These are phyloP conservation scores for Cucurbita moschata DNA, from an alignment of 306 rosid species.

Conservation along the genomic window DNA sequence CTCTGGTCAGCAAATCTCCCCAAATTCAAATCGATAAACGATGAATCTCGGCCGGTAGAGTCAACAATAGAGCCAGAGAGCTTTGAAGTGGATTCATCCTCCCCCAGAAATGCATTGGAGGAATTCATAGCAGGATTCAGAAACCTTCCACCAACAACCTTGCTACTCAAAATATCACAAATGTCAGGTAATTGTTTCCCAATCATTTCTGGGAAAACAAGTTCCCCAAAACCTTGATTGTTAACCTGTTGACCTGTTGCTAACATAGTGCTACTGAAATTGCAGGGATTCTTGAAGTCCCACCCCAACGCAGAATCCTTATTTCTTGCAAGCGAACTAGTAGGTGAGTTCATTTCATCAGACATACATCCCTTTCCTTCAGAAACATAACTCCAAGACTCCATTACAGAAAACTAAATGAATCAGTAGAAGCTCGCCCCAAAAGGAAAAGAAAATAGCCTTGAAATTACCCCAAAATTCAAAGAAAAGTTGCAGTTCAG, in stretches of 20 bases:
- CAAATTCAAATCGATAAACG: constrained; percentile 68
- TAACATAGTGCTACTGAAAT: constrained; percentile 28
- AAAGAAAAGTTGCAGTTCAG: not conserved
- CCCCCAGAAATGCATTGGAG: constrained; percentile 22
- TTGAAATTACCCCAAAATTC: constrained; percentile 5
- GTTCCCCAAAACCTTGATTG: constrained; percentile 46
- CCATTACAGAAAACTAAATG: constrained; percentile 38
- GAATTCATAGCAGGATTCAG: constrained; percentile 12
- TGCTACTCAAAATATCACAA: constrained; percentile 18
- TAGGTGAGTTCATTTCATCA: constrained; percentile 31
- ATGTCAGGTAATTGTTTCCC: constrained; percentile 35
- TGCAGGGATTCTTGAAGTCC: constrained; percentile 46
- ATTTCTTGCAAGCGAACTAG: constrained; percentile 26
- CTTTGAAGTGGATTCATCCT: constrained; percentile 45
- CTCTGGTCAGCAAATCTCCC: constrained; percentile 46
- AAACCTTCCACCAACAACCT: constrained; percentile 20
- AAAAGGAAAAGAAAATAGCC: constrained; percentile 9
- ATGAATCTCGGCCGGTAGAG: constrained; percentile 34
- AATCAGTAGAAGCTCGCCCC: not conserved
- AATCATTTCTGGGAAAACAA: constrained; percentile 37
- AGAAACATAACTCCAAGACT: constrained; percentile 64
- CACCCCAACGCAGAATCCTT: constrained; percentile 39
- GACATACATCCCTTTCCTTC: constrained; percentile 47
- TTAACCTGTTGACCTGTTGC: constrained; percentile 28
- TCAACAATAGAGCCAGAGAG: constrained; percentile 38